A percentile compares a stretch with the other conserved stretches of the same genome.
phyloP scores from a whole-genome alignment of 306 rosid genomes.

The Malus sylvestris region DNA sequence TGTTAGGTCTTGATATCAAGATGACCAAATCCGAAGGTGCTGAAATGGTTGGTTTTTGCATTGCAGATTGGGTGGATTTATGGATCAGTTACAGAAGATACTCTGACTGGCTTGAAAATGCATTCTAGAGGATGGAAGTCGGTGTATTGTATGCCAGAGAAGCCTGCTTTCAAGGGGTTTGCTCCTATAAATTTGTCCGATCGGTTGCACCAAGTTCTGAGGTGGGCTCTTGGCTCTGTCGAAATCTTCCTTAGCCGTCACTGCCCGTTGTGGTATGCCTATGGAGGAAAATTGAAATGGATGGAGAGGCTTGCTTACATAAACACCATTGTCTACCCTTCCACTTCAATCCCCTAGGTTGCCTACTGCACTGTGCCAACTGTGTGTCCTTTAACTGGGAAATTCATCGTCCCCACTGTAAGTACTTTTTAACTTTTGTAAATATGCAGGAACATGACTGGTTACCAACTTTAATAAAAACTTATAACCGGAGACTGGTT shows the following conservation, averaged over 20 bases:
- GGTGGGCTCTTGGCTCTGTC: slow-evolving; percentile 82
- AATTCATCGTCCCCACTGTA: slow-evolving; percentile 86
- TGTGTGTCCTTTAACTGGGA: slow-evolving; percentile 83
- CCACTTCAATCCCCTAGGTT: slow-evolving; percentile 80
- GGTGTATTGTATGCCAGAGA: slow-evolving; percentile 77
- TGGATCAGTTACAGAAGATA: slow-evolving; percentile 85
- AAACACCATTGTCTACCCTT: slow-evolving; percentile 68
- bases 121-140: slow-evolving; percentile 99
- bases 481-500: no score
- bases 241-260: slow-evolving; percentile 81
- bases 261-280: slow-evolving; percentile 93
- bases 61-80: slow-evolving; percentile 97
- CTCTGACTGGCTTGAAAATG: slow-evolving; percentile 92
- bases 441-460: no score
- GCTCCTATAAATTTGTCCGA: slow-evolving; percentile 87
- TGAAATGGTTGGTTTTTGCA: slow-evolving; percentile 1
- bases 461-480: no score
- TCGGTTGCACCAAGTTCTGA: slow-evolving; percentile 74
- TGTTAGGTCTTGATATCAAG: no score
- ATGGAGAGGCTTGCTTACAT: slow-evolving; percentile 78
- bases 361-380: slow-evolving; percentile 83
- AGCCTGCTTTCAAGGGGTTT: slow-evolving; percentile 84
- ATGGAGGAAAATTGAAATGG: slow-evolving; percentile 75
- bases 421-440: slow-evolving; percentile 6
- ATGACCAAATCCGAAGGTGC: not conserved